These are phyloP conservation scores for Daldinia sp. DNA, from an alignment of 2,329 filamentous ascomycete species.

Conservation along the genomic window DNA sequence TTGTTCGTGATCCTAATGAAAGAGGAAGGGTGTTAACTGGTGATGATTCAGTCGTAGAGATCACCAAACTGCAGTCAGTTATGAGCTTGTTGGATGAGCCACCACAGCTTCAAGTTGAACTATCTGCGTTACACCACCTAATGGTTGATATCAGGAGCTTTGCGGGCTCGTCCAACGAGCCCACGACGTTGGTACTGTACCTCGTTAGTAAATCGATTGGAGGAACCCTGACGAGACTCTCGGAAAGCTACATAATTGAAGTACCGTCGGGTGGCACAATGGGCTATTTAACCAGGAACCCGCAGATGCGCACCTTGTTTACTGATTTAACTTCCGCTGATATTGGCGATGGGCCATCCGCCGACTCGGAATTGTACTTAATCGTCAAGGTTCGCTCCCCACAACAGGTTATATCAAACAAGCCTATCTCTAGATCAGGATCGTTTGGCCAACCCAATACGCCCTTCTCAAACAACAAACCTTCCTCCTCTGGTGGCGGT, in stretches of 20 bases:
- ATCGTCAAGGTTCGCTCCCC: constrained; percentile 79
- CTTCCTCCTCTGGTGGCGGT: constrained; percentile 57
- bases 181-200: constrained; percentile 78
- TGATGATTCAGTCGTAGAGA: constrained; percentile 90
- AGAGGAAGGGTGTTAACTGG: constrained; percentile 87
- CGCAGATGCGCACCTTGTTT: constrained; percentile 84
- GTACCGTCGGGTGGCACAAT: constrained; percentile 78
- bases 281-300: constrained; percentile 68
- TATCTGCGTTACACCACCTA: constrained; percentile 79
- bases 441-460: constrained; percentile 51
- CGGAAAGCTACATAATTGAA: constrained; percentile 83
- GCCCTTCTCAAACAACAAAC: constrained; percentile 58
- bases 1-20: constrained; percentile 87
- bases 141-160: constrained; percentile 86
- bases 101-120: constrained; percentile 73
- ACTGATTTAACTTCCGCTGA: constrained; percentile 84
- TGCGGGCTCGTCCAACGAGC: constrained; percentile 76
- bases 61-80: constrained; percentile 89
- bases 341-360: constrained; percentile 66
- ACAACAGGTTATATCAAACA: constrained; percentile 57
- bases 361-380: constrained; percentile 79
- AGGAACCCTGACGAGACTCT: constrained; percentile 71
- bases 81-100: constrained; percentile 93
- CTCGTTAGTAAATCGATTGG: constrained; percentile 76
- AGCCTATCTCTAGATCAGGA: constrained; percentile 62